Percentiles rank a stretch among this genome's conserved stretches.
Evolutionary conservation across 2,329 filamentous ascomycete species (phyloP).

Genomic region (Fonsecaea monophora): DNA sequence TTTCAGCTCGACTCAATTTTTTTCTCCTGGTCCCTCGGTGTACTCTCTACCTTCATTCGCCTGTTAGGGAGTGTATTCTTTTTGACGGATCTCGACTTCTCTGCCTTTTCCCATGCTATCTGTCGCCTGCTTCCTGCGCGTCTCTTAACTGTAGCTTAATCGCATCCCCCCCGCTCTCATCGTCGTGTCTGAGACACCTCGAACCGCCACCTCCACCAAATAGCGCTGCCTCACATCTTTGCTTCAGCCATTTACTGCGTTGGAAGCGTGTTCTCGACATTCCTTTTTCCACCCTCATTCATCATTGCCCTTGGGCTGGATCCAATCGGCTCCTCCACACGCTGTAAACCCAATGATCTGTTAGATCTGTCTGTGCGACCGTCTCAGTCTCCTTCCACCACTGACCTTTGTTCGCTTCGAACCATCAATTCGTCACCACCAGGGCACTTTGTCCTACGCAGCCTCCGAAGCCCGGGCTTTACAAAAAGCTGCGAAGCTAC

Average conservation of each 20-base stretch:
- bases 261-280: slow-evolving; percentile 20
- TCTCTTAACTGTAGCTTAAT: slow-evolving; percentile 22
- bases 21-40: slow-evolving; percentile 20
- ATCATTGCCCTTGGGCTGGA: slow-evolving; percentile 34
- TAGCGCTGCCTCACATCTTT: slow-evolving; percentile 23
- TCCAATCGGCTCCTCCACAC: slow-evolving; percentile 33
- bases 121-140: slow-evolving; percentile 23
- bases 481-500: slow-evolving; percentile 22
- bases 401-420: slow-evolving; percentile 17
- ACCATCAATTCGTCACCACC: slow-evolving; percentile 15
- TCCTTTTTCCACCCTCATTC: slow-evolving; percentile 21
- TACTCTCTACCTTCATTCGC: slow-evolving; percentile 18
- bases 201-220: slow-evolving; percentile 28
- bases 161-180: slow-evolving; percentile 2
- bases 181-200: slow-evolving; percentile 37
- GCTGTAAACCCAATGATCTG: slow-evolving; percentile 31
- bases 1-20: slow-evolving; percentile 25
- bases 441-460: slow-evolving; percentile 22
- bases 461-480: slow-evolving; percentile 5
- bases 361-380: slow-evolving; percentile 34
- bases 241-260: slow-evolving; percentile 19
- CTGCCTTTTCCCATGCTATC: slow-evolving; percentile 23
- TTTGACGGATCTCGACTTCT: slow-evolving; percentile 21
- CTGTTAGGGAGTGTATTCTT: slow-evolving; percentile 23
- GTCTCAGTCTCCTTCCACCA: slow-evolving; percentile 23